Evolutionary conservation across 2,329 filamentous ascomycete genomes (phyloP).

Genomic region (Aotearoamyces nothofagi): DNA sequence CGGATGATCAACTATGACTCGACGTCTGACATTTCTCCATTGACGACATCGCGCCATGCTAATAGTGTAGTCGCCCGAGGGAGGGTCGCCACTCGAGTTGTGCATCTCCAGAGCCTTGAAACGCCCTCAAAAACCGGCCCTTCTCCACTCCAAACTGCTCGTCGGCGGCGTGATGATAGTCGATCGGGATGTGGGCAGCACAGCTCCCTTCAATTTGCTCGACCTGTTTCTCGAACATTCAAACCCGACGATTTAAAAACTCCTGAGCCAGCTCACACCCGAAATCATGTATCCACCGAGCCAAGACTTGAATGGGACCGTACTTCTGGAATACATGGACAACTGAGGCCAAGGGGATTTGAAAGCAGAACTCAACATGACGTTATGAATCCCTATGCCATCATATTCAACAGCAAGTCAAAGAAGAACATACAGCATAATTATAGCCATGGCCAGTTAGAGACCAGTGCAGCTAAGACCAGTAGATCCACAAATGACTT

Average conservation of each 20-base stretch:
- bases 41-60: no score
- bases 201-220: constrained; percentile 9
- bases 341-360: constrained; percentile 3
- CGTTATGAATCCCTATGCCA: constrained; percentile 5
- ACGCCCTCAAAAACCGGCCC: no score
- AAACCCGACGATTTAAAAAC: constrained; percentile 13
- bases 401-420: constrained; percentile 5
- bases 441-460: constrained; percentile 8
- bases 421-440: no score
- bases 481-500: neutral
- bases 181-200: constrained; percentile 19
- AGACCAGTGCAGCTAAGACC: constrained; percentile 2
- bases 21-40: constrained; percentile 6
- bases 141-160: no score
- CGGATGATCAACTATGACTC: constrained; percentile 4
- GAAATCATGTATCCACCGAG: constrained; percentile 6
- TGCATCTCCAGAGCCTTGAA: constrained; percentile 17
- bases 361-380: constrained; percentile 6
- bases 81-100: constrained; percentile 21
- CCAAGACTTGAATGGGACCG: constrained; percentile 3
- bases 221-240: constrained; percentile 12
- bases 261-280: constrained; percentile 16
- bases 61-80: constrained; percentile 19
- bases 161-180: constrained; percentile 15
- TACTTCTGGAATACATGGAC: constrained; percentile 7